Conservation (phyloP, 176 grass and related monocot species). For the Hyparrhenia diplandra region DNA sequence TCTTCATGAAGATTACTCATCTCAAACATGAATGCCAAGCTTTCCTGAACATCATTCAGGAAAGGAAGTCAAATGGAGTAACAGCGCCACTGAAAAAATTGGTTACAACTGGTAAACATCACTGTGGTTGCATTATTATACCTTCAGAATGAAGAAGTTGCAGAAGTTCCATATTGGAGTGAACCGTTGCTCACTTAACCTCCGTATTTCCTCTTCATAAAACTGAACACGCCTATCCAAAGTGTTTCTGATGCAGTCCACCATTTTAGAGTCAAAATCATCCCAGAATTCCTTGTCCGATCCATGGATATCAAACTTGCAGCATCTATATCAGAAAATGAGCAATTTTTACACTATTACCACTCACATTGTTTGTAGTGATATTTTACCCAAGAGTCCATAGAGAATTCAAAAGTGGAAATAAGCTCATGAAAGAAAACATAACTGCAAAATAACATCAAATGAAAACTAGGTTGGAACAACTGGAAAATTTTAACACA, state of each 20-base stretch:
- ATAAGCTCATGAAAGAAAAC: conserved; percentile 12
- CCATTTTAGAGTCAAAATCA: conserved; percentile 92
- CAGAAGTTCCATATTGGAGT: conserved; percentile 97
- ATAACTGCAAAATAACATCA: not conserved
- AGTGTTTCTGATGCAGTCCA: conserved; percentile 92
- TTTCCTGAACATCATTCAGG: conserved; percentile 63
- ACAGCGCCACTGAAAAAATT: conserved; percentile 1
- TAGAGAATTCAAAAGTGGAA: conserved; percentile 4
- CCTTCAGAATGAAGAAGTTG: conserved; percentile 99
- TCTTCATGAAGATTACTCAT: conserved; percentile 97
- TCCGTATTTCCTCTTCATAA: conserved; percentile 97
- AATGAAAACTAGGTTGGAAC: conserved; percentile 8
- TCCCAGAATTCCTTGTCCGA: conserved; percentile 86
- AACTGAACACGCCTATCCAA: conserved; percentile 86
- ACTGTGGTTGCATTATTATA: conserved; percentile 14
- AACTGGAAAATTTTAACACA: not conserved
- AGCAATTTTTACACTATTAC: conserved; percentile 22
- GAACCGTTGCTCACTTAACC: conserved; percentile 92
- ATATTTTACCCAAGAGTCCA: not conserved
- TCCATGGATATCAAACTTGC: conserved; percentile 94
- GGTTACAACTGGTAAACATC: conserved; percentile 21
- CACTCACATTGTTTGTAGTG: not conserved
- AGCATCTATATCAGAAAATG: conserved; percentile 60
- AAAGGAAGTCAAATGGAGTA: conserved; percentile 12
- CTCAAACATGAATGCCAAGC: conserved; percentile 99